Percentiles rank a stretch among this genome's conserved stretches.
Evolutionary conservation across 2,329 filamentous ascomycete species (phyloP).

Genomic region (Teratosphaeriaceae sp.): DNA sequence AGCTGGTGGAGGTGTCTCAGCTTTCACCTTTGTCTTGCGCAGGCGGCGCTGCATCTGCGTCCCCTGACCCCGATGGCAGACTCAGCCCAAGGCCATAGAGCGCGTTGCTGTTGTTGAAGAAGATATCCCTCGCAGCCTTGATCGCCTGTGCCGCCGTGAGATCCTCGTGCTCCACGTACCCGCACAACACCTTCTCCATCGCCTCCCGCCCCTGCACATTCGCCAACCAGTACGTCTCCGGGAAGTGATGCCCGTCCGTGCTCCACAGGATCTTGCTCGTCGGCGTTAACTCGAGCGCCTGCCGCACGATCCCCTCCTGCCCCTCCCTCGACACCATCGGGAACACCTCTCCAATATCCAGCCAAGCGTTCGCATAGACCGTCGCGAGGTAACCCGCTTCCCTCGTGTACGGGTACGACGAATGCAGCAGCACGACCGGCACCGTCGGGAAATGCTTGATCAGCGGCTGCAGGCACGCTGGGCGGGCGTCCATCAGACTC

Average conservation of each 20-base stretch:
- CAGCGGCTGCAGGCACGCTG: slow-evolving; percentile 66
- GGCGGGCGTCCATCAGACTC: slow-evolving; percentile 61
- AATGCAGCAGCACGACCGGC: slow-evolving; percentile 71
- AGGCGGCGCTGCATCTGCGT: too few relatives aligned
- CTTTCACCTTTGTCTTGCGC: too few relatives aligned
- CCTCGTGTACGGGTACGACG: slow-evolving; percentile 72
- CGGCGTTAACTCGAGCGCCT: slow-evolving; percentile 69
- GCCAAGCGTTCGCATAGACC: slow-evolving; percentile 71
- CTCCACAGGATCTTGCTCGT: slow-evolving; percentile 72
- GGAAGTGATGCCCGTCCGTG: slow-evolving; percentile 72
- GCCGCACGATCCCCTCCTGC: slow-evolving; percentile 62
- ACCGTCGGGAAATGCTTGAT: slow-evolving; percentile 63
- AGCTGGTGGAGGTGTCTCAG: too few relatives aligned
- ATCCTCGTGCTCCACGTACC: slow-evolving; percentile 59
- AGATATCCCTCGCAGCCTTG: slow-evolving; percentile 56
- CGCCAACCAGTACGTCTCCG: slow-evolving; percentile 70
- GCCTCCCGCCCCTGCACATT: slow-evolving; percentile 65
- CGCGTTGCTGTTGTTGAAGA: slow-evolving; percentile 72
- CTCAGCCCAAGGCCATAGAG: slow-evolving; percentile 54
- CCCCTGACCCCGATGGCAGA: too few relatives aligned
- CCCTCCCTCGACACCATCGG: slow-evolving; percentile 70
- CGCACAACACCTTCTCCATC: slow-evolving; percentile 59
- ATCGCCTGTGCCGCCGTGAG: slow-evolving; percentile 57
- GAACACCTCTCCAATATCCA: slow-evolving; percentile 78
- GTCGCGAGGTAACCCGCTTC: slow-evolving; percentile 73